These are phyloP conservation scores for Chalaropsis thielavioides DNA, from an alignment of 2,329 filamentous ascomycete species.

Conservation along the genomic window DNA sequence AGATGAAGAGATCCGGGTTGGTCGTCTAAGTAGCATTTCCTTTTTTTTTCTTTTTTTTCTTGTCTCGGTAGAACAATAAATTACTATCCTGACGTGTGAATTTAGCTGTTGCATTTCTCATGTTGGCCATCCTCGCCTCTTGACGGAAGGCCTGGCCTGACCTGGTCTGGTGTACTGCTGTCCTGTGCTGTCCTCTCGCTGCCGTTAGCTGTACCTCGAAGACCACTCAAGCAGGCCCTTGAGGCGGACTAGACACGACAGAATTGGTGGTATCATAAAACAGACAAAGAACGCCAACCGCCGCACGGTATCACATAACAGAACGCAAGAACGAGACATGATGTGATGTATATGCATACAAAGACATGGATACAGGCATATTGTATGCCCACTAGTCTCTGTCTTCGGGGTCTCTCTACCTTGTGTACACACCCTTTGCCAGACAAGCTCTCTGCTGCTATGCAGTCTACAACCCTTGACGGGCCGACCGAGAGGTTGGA, in stretches of 20 bases:
- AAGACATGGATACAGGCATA: neutral
- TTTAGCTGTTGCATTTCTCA: neutral
- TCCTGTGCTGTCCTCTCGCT: neutral
- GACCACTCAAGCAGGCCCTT: neutral
- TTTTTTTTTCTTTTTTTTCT: neutral
- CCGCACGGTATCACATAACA: neutral
- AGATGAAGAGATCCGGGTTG: neutral
- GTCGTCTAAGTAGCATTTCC: neutral
- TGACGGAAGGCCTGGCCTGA: no score
- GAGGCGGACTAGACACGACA: neutral
- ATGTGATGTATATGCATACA: slow-evolving; percentile 1
- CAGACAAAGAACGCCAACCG: neutral
- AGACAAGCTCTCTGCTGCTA: neutral
- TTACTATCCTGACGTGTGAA: neutral
- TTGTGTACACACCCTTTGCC: neutral
- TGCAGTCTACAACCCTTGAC: neutral
- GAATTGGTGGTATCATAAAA: neutral
- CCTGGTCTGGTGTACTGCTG: neutral
- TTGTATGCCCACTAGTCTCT: neutral
- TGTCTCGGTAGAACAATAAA: neutral
- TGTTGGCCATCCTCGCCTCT: neutral
- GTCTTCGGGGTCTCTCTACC: neutral
- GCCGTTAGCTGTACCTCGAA: neutral
- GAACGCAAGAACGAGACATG: neutral
- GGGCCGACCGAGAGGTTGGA: neutral